Conservation (phyloP, 2,329 filamentous ascomycete species). For the Trichoderma atroviride region DNA sequence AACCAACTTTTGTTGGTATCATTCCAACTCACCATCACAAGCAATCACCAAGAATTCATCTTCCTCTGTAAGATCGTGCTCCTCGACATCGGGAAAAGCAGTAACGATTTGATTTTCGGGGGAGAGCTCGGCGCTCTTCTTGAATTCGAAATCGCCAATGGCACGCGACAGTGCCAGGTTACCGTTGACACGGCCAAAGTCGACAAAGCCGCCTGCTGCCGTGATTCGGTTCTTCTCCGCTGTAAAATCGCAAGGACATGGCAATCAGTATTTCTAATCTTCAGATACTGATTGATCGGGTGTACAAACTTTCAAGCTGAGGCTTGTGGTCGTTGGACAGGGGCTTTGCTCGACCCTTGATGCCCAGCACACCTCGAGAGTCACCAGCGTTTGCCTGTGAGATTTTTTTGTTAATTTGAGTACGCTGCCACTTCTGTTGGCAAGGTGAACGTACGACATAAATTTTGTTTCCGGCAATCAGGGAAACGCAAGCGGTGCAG, state of each 20-base stretch:
- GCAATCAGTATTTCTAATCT: conserved; percentile 27
- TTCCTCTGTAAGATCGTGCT: conserved; percentile 87
- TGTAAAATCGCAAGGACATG: conserved; percentile 42
- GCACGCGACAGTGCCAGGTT: conserved; percentile 95
- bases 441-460: conserved; percentile 74
- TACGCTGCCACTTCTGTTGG: neutral
- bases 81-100: conserved; percentile 89
- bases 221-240: conserved; percentile 95
- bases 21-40: conserved; percentile 73
- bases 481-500: conserved; percentile 89
- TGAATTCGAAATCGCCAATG: conserved; percentile 99
- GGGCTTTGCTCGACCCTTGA: conserved; percentile 96
- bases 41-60: conserved; percentile 95
- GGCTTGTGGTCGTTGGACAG: conserved; percentile 99
- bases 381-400: conserved; percentile 91
- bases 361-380: conserved; percentile 89
- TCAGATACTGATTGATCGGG: neutral
- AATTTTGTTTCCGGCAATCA: conserved; percentile 90
- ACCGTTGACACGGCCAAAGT: conserved; percentile 97
- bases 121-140: conserved; percentile 94
- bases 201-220: conserved; percentile 94
- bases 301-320: conserved; percentile 82
- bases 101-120: conserved; percentile 99
- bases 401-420: conserved; percentile 6
- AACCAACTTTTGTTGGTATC: neutral